phyloP scores from a whole-genome alignment of 768 basidiomycete species.

The Hygrocybe coccinea region DNA sequence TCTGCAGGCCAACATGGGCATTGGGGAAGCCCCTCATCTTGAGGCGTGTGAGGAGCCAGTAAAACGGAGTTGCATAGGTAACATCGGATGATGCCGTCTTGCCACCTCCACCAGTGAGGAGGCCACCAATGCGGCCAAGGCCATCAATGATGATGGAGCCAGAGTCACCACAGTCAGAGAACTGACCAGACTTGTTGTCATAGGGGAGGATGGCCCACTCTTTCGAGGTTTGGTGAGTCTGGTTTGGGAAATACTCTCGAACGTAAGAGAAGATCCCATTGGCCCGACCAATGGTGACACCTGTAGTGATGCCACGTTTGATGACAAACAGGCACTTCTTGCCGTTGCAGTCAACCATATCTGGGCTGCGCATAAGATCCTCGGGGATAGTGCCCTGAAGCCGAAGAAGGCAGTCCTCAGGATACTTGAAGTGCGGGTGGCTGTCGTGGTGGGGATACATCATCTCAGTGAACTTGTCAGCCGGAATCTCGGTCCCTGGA shows the following conservation, averaged over 20 bases:
- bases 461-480: constrained; percentile 5
- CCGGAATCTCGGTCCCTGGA: constrained; percentile 11
- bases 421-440: constrained; percentile 18
- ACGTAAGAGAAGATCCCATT: constrained; percentile 23
- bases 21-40: constrained; percentile 14
- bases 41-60: background rate
- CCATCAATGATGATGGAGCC: constrained; percentile 32
- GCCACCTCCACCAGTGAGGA: constrained; percentile 29
- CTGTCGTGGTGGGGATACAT: constrained; percentile 18
- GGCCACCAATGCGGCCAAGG: constrained; percentile 31
- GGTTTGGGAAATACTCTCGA: constrained; percentile 14
- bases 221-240: constrained; percentile 15
- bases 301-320: constrained; percentile 22
- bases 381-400: constrained; percentile 17
- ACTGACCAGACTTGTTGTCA: constrained; percentile 18
- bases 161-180: constrained; percentile 37
- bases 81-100: constrained; percentile 23
- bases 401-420: constrained; percentile 18
- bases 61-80: constrained; percentile 22
- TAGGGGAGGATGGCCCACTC: constrained; percentile 23
- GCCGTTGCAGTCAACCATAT: constrained; percentile 17
- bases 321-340: constrained; percentile 22
- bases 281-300: constrained; percentile 23
- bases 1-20: background rate
- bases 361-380: constrained; percentile 20